phyloP scores from a whole-genome alignment of 495 filamentous ascomycete genomes.

The Aspergillus taichungensis region DNA sequence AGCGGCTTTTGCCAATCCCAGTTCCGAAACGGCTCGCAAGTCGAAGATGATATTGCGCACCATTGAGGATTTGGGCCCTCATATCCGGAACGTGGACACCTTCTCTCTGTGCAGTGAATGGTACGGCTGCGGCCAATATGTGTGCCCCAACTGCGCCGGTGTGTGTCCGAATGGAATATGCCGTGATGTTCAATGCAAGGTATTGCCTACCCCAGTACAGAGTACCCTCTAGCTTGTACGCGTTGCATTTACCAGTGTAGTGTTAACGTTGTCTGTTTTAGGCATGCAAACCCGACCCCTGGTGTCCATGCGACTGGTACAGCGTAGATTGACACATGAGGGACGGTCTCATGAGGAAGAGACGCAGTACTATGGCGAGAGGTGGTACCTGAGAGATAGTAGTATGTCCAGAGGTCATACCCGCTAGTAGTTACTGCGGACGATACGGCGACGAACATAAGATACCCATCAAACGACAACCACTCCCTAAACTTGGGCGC shows the following conservation, averaged over 20 bases:
- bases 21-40: neutral
- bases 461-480: too few relatives aligned
- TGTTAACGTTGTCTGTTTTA: slow-evolving; percentile 7
- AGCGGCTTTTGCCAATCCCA: neutral
- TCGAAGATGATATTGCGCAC: slow-evolving; percentile 2
- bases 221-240: neutral
- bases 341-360: neutral
- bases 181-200: slow-evolving; percentile 23
- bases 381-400: neutral
- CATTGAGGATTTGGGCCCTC: slow-evolving; percentile 6
- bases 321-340: neutral
- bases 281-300: slow-evolving; percentile 20
- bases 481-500: too few relatives aligned
- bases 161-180: slow-evolving; percentile 20
- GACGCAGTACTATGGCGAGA: neutral
- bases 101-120: slow-evolving; percentile 18
- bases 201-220: slow-evolving; percentile 2
- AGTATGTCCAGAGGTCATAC: too few relatives aligned
- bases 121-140: slow-evolving; percentile 16
- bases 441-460: too few relatives aligned
- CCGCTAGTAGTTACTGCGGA: too few relatives aligned
- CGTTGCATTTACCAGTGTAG: neutral
- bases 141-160: slow-evolving; percentile 26
- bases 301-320: slow-evolving; percentile 24
- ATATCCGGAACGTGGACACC: slow-evolving; percentile 10